Evolutionary conservation across 208 protist genomes (phyloP), one percentile per base, ranked within the genome.

Genomic region (Crithidia bombi): DNA sequence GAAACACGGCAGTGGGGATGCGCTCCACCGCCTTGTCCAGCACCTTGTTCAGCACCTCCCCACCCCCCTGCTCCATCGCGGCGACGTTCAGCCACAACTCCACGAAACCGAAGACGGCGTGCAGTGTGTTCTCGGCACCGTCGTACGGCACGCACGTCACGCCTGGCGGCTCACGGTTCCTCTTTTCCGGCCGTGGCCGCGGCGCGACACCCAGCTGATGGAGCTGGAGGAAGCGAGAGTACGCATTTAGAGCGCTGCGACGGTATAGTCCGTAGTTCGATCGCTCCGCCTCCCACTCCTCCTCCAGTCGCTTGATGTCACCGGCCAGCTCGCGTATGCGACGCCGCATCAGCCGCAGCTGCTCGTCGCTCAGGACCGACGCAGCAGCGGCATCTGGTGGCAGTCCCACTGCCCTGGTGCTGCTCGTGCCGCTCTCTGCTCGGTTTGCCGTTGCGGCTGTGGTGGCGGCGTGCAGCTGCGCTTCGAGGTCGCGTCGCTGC

Each of bases 61-160:
- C 19, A 0, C 32, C 15, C 33, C 30, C 19, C 36, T n/a, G n/a
- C 19, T 81, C 69, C n/a, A 65, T 41, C 7, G 75, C 63, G 11
- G 58, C 43, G 2, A 43, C 61, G 10, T 69, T 69, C 19, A 86
- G 59, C 91, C 91, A 96, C 3, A 96, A 67, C 59, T 85, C 85
- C 4, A 93, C 86, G 61, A 96, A 87, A 11, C 83, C 80, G 51
- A 91, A 96, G 12, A 89, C 78, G n/a, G 90, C 87, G n/a, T 85
- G 75, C n/a, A 90, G 21, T 17, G 79, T 73, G 49, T 81, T 65
- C 21, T 90, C 82, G 12, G 65, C 71, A 2, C 9, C 46, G 28
- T 65, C 50, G 10, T 49, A 43, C 3, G 65, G 67, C 25, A 74
- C 23, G 30, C 63, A 76, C n/a, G 10, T 26, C 25, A 76, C 70